Evolutionary conservation across 352 stramenopile species (phyloP).

Genomic region (Phytophthora megakarya): DNA sequence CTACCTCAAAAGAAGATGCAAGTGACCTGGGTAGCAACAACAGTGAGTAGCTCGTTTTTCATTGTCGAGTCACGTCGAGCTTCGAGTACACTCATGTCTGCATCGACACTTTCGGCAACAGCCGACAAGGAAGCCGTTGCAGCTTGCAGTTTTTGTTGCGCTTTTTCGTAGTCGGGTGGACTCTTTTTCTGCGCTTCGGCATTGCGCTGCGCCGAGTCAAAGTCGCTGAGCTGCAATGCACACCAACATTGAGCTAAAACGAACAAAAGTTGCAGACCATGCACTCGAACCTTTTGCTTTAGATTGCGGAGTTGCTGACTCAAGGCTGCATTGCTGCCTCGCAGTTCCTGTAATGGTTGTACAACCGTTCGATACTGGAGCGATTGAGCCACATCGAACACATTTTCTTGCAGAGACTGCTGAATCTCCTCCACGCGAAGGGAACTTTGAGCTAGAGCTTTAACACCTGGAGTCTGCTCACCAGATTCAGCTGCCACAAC

Average conservation of each 20-base stretch:
- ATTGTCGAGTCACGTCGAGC: constrained; percentile 62
- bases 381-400: constrained; percentile 49
- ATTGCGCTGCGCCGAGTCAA: constrained; percentile 71
- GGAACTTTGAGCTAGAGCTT: constrained; percentile 53
- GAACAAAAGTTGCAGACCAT: neutral
- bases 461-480: constrained; percentile 24
- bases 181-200: constrained; percentile 64
- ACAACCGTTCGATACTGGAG: constrained; percentile 51
- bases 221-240: constrained; percentile 62
- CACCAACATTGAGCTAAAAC: neutral
- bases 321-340: constrained; percentile 41
- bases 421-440: constrained; percentile 63
- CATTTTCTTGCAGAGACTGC: constrained; percentile 55
- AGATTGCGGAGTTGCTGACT: constrained; percentile 54
- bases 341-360: constrained; percentile 50
- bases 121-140: constrained; percentile 53
- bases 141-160: constrained; percentile 57
- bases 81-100: constrained; percentile 67
- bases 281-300: constrained; percentile 48
- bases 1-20: neutral
- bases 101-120: constrained; percentile 68
- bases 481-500: constrained; percentile 13
- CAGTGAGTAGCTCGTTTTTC: constrained; percentile 79
- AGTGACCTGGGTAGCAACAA: constrained; percentile 69
- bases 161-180: constrained; percentile 70